These are phyloP conservation scores for Syzygium aqueum DNA, from an alignment of 345 rosid genomes.

Conservation along the genomic window DNA sequence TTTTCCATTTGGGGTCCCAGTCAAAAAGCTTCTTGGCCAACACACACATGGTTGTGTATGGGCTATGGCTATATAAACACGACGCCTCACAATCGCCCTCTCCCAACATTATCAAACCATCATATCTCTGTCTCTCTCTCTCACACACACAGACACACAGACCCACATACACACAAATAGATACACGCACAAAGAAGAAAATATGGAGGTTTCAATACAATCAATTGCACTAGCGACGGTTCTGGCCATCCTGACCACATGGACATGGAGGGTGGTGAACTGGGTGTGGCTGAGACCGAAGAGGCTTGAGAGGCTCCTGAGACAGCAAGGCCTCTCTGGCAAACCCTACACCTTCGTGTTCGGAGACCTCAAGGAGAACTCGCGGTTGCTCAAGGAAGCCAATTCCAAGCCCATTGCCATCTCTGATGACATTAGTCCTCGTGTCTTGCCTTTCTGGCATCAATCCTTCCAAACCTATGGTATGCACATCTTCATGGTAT, in stretches of 20 bases:
- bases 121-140: neutral
- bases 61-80: neutral
- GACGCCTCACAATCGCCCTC: neutral
- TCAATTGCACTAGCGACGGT: neutral
- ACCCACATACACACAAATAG: neutral
- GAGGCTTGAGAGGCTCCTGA: conserved; percentile 16
- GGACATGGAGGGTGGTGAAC: conserved; percentile 3
- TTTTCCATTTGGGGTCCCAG: neutral
- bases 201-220: neutral
- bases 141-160: neutral
- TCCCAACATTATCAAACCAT: neutral
- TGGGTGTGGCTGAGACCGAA: conserved; percentile 30
- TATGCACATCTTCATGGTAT: neutral
- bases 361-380: neutral
- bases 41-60: neutral
- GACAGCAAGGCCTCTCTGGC: conserved; percentile 17
- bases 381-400: conserved; percentile 1
- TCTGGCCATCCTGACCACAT: neutral
- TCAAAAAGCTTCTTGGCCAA: neutral
- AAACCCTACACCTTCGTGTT: conserved; percentile 6
- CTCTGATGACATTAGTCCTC: conserved; percentile 5
- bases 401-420: conserved; percentile 3
- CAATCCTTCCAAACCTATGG: conserved; percentile 8
- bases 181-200: neutral
- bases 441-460: conserved; percentile 2